Evolutionary conservation across 2,329 filamentous ascomycete species (phyloP), one percentile per base, ranked within the genome.

Genomic region (Ophiostoma pallidulum): DNA sequence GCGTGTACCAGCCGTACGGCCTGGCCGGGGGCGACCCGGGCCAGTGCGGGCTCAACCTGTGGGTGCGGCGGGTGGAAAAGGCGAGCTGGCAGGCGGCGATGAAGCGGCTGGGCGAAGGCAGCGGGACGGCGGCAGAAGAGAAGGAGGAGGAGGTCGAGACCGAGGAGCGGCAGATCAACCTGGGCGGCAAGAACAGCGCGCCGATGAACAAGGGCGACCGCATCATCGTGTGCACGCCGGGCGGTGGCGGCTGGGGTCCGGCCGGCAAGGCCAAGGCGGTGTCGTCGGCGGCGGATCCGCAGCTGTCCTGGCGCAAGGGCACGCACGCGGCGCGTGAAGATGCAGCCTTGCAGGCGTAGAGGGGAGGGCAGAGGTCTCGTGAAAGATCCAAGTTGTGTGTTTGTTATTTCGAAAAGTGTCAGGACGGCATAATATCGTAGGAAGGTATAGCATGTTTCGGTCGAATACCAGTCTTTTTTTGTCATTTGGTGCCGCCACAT

Each of bases 11-110:
- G 45, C 88, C 88, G 1, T 95, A 90, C 56, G 90, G 91, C 0
- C 72, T 96, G 50, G 82, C 80, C 19, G 91, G 91, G 0, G 91
- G 91, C 4, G 82, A 81, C 48, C 84, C 91, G 52, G 91, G 80
- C 0, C 67, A 78, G 56, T 83, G 84, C 43, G 91, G 91, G 0
- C 67, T 90, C 52, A 97, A 97, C 57, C 69, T 94, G 39, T 97
- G 91, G 91, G 81, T 94, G 28, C 72, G 86, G 8, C 82, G 77
- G 51, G 82, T 91, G 45, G 69, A 72, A 55, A 79, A 78, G 62
- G 67, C 67, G 1, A 70, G 70, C 57, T 71, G 70, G 61, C 70
- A 72, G 62, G 62, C 64, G 50, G 67, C 67, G 16, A 60, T 68
- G 45, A 64, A 62, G 12, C 57, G 63, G 49, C 58, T 73, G 24